Base-by-base conservation (phyloP, 1,139 yeast genomes). In the Magnusiomyces starmeri region DNA sequence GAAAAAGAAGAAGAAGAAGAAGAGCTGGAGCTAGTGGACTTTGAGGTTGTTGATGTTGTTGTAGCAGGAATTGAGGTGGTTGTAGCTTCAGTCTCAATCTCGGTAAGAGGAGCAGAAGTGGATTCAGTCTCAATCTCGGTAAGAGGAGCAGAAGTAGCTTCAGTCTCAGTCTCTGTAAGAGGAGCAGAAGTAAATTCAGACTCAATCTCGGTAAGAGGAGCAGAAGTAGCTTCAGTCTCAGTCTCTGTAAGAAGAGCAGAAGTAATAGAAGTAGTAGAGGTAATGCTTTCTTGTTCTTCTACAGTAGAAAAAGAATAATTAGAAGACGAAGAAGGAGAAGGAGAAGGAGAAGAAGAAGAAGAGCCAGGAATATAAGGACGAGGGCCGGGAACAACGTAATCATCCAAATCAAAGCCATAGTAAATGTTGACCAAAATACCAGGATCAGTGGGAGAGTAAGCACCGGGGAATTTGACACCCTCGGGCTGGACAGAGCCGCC, bases 401-500 rank as follows among this genome's bases (percentile, higher is more conserved):
- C 12, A 18, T 32, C n/a, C 37, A 32, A 32, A 32, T 32, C 37
- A 32, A 18, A 14, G 4, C 37, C 37, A 10, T 32, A 32, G 12
- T 32, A 47, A 43, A 54, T 51, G 46, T 52, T 32, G 43, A 54
- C 47, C 27, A 41, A 27, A 34, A 54, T 40, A 48, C 53, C 56
- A 43, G 55, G 49, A 47, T 56, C 58, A 29, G 44, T 44, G 43
- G 48, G 39, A 27, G 40, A 29, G 45, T 56, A 42, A 42, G 56
- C 51, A 39, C 55, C 56, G 25, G 56, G 57, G 48, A 56, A 53
- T 34, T 35, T 42, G 22, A 54, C 58, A 48, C 53, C 55, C 37
- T 48, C 51, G 40, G 55, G 56, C 37, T 50, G 39, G 35, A 51
- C 47, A 20, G 37, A 16, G 25, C 58, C 56, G 34, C 48, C 34